Evolutionary conservation across 2,329 filamentous ascomycete species (phyloP), one percentile per base, ranked within the genome.

Genomic region (Venturia nashicola): DNA sequence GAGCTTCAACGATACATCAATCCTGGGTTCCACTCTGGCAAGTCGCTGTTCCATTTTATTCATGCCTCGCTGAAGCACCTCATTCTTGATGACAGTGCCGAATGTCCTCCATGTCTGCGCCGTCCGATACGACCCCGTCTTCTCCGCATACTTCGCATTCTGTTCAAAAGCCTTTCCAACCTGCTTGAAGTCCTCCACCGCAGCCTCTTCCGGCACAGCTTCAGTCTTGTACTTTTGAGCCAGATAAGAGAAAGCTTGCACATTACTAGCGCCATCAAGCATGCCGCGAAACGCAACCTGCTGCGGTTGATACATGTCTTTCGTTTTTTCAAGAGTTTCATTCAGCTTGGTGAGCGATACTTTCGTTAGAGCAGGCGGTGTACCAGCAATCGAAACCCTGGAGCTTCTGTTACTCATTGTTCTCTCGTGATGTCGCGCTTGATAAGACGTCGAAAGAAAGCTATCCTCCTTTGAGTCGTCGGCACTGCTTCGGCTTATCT

Each of bases 31-130:
- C 66, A 68, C 34, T 20, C 27, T 36, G 36, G 46, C 70, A 46
- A 71, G 62, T 65, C 71, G 68, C 55, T 65, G 68, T 59, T 67
- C 65, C 64, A 70, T 70, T 64, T 75, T 40, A n/a, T 62, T 16
- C 32, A 44, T 48, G n/a, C 63, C 67, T 14, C 65, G 62, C 23
- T 39, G 48, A 48, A 63, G 61, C 60, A 68, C 61, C 54, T 64
- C 65, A 43, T 67, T 44, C 43, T 65, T 62, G 43, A 67, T 42
- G 18, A 72, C 61, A 70, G 59, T 64, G 63, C 79, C 80, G 42
- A 85, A 71, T 27, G 86, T 78, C 63, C 78, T 79, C 83, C 83
- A 87, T 23, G 82, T 82, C 67, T 85, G 81, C 40, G 84, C 81
- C 57, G 83, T 73, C 63, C 79, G 77, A 67, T 80, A 75, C 66